Conservation (phyloP, 2,329 filamentous ascomycete genomes). For the Trichoderma asperellum region DNA sequence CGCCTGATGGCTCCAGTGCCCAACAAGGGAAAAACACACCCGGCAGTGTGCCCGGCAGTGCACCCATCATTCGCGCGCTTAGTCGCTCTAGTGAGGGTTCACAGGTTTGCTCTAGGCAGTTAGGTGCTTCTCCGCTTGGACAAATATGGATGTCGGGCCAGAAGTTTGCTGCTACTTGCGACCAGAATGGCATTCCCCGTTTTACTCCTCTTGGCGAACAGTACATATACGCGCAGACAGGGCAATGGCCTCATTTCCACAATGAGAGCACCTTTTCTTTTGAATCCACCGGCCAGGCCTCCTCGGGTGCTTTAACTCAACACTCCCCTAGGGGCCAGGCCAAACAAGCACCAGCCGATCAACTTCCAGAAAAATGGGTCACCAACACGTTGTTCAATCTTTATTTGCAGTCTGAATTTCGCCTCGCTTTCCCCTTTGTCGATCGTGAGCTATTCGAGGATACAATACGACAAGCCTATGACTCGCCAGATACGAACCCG, state of each 20-base stretch:
- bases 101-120: neutral
- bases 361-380: constrained; percentile 44
- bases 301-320: neutral
- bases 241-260: constrained; percentile 37
- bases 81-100: constrained; percentile 15
- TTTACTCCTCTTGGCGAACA: constrained; percentile 51
- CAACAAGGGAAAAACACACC: constrained; percentile 1
- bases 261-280: constrained; percentile 4
- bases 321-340: neutral
- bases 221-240: constrained; percentile 54
- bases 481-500: constrained; percentile 29
- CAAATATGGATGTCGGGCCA: constrained; percentile 53
- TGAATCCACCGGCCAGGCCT: neutral
- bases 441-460: constrained; percentile 52
- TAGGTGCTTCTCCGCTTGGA: constrained; percentile 33
- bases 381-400: constrained; percentile 35
- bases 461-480: constrained; percentile 52
- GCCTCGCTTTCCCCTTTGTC: constrained; percentile 53
- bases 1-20: neutral
- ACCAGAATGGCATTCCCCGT: constrained; percentile 54
- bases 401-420: constrained; percentile 43
- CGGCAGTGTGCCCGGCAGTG: neutral
- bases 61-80: neutral
- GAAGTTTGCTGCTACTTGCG: constrained; percentile 51
- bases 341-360: neutral